Evolutionary conservation across 2,329 filamentous ascomycete species (phyloP), one percentile per base, ranked within the genome.

Genomic region (Fusarium cicatricum): DNA sequence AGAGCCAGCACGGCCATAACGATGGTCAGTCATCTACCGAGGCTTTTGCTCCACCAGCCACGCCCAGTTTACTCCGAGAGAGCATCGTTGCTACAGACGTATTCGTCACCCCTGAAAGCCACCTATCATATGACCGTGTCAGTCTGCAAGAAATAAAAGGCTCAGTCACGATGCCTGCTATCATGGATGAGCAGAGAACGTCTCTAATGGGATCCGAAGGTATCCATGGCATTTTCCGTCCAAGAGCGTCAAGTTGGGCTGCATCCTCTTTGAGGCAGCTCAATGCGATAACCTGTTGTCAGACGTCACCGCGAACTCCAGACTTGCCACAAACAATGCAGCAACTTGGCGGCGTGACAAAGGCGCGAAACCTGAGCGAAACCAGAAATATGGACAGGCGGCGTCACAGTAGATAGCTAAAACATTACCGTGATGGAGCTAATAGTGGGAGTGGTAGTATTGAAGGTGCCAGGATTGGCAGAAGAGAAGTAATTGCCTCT

Each of bases 51-150:
- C 14, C 49, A 3, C 60, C 65, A 23, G 40, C 39, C 15, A 65
- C 58, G 4, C 64, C 63, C 8, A 65, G 53, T 15, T 12, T 54
- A 11, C 11, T 31, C 8, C 40, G 47, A 36, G 60, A 58, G 17
- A 69, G 68, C 12, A 41, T 52, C n/a, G 37, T 44, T 5, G 44
- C 60, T 19, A 61, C 58, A 12, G 66, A 69, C 10, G 29, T 56
- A 9, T 68, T 69, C 32, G 45, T 62, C 16, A 68, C 63, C 2
- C 64, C 70, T 3, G 41, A 61, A 23, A 68, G 64, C 33, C 60
- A 48, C 12, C 36, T 71, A 9, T 57, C 61, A 5, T 37, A 44
- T 12, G 39, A 47, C 19, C 23, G 16, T 12, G 29, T 23, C 11
- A 23, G 43, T 4, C 19, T 37, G 11, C 38, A 40, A 36, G 21